Percentiles rank a stretch among this genome's conserved stretches.
Evolutionary conservation across 2,329 filamentous ascomycete species (phyloP).

Genomic region (Fusarium albosuccineum): DNA sequence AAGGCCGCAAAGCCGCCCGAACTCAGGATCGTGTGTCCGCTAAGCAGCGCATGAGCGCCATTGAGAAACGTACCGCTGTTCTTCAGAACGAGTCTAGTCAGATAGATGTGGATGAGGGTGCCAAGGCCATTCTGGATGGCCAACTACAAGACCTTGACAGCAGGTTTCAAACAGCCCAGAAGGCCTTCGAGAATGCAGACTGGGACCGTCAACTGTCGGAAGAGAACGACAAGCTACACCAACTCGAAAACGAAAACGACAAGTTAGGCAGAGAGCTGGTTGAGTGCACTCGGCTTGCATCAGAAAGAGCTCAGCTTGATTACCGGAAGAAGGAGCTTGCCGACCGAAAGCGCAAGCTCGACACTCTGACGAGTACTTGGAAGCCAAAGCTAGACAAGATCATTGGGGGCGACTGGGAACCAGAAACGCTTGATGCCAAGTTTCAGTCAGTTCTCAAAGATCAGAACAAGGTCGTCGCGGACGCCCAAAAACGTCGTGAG

Average conservation of each 20-base stretch:
- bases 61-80: slow-evolving; percentile 76
- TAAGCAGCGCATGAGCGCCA: slow-evolving; percentile 77
- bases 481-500: slow-evolving; percentile 79
- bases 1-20: slow-evolving; percentile 78
- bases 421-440: slow-evolving; percentile 75
- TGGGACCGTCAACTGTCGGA: slow-evolving; percentile 79
- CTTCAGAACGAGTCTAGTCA: slow-evolving; percentile 77
- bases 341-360: slow-evolving; percentile 79
- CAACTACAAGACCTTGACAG: slow-evolving; percentile 77
- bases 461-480: slow-evolving; percentile 69
- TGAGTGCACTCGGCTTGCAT: slow-evolving; percentile 83
- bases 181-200: slow-evolving; percentile 72
- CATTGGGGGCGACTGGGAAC: slow-evolving; percentile 75
- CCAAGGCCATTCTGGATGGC: slow-evolving; percentile 80
- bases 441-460: slow-evolving; percentile 74
- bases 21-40: slow-evolving; percentile 81
- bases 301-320: slow-evolving; percentile 86
- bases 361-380: slow-evolving; percentile 83
- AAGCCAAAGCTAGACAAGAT: slow-evolving; percentile 75
- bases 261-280: slow-evolving; percentile 84
- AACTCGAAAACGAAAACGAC: slow-evolving; percentile 78
- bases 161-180: slow-evolving; percentile 71
- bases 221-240: slow-evolving; percentile 73
- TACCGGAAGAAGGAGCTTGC: slow-evolving; percentile 84
- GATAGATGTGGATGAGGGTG: slow-evolving; percentile 89